Base-by-base conservation (phyloP, 495 filamentous ascomycete species). In the Podospora pseudoanserina region DNA sequence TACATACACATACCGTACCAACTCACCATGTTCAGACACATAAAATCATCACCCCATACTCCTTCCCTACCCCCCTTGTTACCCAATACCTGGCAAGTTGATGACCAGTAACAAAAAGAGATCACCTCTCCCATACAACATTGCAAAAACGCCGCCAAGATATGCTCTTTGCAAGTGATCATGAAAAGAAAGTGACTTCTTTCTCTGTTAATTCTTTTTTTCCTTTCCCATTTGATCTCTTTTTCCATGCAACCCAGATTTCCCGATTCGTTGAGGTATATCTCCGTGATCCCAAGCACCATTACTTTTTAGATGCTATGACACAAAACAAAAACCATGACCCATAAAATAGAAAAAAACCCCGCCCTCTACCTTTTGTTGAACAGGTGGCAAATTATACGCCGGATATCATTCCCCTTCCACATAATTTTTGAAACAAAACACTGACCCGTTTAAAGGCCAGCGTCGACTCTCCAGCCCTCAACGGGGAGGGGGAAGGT, bases 401-500 rank as follows among this genome's bases (percentile, higher is more conserved):
- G 39, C 64, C 53, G 49, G 30, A 59, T 60, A 54, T 54, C 44
- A 61, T 30, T 19, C 55, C 34, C 28, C 27, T 44, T 28, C 15
- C 23, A 18, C 26, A 3, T 19, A 60, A 34, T 65, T 66, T 54
- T 44, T 32, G 60, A 65, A 64, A 67, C 26, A 60, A 9, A 39
- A 39, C 27, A 70, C n/a, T 26, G 55, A 58, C 55, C 55, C 23
- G 55, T 58, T 80, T 81, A 85, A 68, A 84, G 72, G 57, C 82
- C 82, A 26, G 82, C 81, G 73, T 85, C 81, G 56, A 75, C 67
- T 72, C 85, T 78, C 85, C 85, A 87, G 72, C 85, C 85, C 82
- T 87, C 86, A 66, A 97, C 90, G 64, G 95, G 95, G 58, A 99
- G 88, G 73, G 95, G 95, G 91, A 96, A 98, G 63, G 88, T 89